Base-by-base conservation (phyloP, 2,329 filamentous ascomycete species). In the Fusarium algeriense region DNA sequence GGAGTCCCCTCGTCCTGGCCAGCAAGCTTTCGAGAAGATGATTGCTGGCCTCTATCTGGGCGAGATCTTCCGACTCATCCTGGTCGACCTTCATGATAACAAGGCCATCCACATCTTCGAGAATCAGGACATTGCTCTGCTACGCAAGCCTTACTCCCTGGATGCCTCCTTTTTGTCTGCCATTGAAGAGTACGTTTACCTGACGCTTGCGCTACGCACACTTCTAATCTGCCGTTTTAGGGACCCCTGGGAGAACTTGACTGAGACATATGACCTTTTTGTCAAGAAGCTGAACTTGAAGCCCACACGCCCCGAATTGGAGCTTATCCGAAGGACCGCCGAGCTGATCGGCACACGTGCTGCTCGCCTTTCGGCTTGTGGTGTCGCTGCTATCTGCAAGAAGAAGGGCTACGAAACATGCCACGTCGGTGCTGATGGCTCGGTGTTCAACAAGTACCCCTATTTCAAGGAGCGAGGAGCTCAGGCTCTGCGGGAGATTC, bases 401-500 rank as follows among this genome's bases (percentile, higher is more conserved):
- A 98, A 98, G 91, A 98, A 98, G 89, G 88, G 89, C 74, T 95
- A 95, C 82, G 84, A 92, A 78, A 88, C 89, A 40, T 97, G 93
- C 85, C 96, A 98, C 81, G 96, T 99, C 44, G 96, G 96, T 76
- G 96, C 96, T 55, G 96, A 99, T 79, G 96, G 96, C 40, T 97
- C 93, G 20, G 95, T 99, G 59, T 99, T 99, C 86, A 98, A 97
- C 88, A 98, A 98, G 82, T 99, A 99, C 84, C 96, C 96, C 15
- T 93, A 97, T 84, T 99, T 99, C 89, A 98, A 98, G 87, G 89
- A 91, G 63, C 92, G 96, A 59, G 95, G 95, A 60, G 95, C 96
- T 17, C 87, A 91, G 80, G 96, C 96, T 32, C 88, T 99, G 57
- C 91, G 93, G 60, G 96, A 99, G 86, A 98, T 99, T 73, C 89